phyloP scores from a whole-genome alignment of 2,329 filamentous ascomycete species.

The Teratosphaeria epicoccoides region DNA sequence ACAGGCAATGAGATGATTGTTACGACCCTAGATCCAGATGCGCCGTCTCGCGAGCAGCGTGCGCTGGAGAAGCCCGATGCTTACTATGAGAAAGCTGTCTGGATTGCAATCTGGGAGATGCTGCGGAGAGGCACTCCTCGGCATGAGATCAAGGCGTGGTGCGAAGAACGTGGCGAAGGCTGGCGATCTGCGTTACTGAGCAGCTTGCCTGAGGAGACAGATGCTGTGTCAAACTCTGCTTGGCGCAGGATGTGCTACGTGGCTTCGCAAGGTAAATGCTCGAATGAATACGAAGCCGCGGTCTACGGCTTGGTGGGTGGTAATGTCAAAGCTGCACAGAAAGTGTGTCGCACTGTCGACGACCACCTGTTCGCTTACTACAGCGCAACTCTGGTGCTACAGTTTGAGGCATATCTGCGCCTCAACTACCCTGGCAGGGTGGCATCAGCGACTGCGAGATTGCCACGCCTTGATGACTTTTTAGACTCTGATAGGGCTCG shows the following conservation, averaged over 20 bases:
- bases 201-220: slow-evolving; percentile 34
- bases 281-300: slow-evolving; percentile 71
- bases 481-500: slow-evolving; percentile 34
- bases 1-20: slow-evolving; percentile 56
- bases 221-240: slow-evolving; percentile 32
- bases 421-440: slow-evolving; percentile 42
- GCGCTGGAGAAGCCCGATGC: slow-evolving; percentile 72
- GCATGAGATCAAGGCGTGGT: slow-evolving; percentile 72
- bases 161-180: slow-evolving; percentile 69
- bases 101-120: slow-evolving; percentile 91
- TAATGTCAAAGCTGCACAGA: slow-evolving; percentile 65
- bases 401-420: slow-evolving; percentile 58
- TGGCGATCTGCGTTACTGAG: slow-evolving; percentile 83
- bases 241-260: slow-evolving; percentile 72
- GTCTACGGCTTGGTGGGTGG: slow-evolving; percentile 87
- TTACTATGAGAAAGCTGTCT: slow-evolving; percentile 80
- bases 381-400: slow-evolving; percentile 69
- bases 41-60: slow-evolving; percentile 65
- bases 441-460: slow-evolving; percentile 18
- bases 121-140: slow-evolving; percentile 71
- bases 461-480: slow-evolving; percentile 36
- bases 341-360: slow-evolving; percentile 69
- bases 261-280: slow-evolving; percentile 55
- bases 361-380: slow-evolving; percentile 81
- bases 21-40: slow-evolving; percentile 87